Conservation (phyloP, 202 grass and related monocot genomes). For the Thinopyrum obtusiflorum region DNA sequence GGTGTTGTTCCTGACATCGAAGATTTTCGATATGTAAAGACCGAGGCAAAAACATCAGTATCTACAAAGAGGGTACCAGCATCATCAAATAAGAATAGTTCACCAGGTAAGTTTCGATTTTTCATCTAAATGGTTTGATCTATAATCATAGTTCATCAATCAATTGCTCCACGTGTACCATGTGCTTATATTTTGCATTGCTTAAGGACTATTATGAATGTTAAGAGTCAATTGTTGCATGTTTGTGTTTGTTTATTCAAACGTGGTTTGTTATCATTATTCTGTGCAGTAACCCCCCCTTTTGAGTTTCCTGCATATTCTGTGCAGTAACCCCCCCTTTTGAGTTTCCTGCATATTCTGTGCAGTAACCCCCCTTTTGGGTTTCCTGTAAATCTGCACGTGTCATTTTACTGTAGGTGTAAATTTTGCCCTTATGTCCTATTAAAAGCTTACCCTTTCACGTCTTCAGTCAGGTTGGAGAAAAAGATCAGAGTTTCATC, state of each 20-base stretch:
- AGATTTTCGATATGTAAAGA: constrained; percentile 75
- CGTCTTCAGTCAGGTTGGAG: constrained; percentile 44
- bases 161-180: neutral
- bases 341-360: neutral
- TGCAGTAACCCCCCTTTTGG: neutral
- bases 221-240: neutral
- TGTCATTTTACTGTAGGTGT: neutral
- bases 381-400: neutral
- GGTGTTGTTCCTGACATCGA: constrained; percentile 67
- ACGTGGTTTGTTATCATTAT: neutral
- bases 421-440: neutral
- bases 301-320: neutral
- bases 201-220: constrained; percentile 3
- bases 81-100: constrained; percentile 50
- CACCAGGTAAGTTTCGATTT: constrained; percentile 8
- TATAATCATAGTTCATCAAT: neutral
- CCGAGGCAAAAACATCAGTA: neutral
- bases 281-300: neutral
- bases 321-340: neutral
- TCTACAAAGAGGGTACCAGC: constrained; percentile 17
- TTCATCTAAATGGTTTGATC: neutral
- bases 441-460: constrained; percentile 16
- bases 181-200: neutral
- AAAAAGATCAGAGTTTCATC: constrained; percentile 41
- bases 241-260: constrained; percentile 15